phyloP scores from a whole-genome alignment of 2,329 filamentous ascomycete species.

The Phialophora expanda region DNA sequence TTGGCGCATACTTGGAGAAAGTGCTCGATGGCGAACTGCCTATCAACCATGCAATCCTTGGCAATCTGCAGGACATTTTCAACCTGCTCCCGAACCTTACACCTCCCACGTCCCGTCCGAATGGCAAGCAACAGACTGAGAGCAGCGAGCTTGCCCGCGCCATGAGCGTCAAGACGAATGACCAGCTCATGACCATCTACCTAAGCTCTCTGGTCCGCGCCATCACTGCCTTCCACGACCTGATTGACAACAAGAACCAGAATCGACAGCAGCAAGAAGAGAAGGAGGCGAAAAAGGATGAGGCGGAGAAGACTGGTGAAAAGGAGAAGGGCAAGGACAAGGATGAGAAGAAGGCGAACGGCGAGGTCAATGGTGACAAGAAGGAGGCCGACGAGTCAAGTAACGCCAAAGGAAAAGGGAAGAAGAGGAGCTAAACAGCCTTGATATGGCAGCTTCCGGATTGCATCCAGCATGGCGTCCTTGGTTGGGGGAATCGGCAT shows the following conservation, averaged over 20 bases:
- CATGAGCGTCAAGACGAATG: constrained; percentile 99
- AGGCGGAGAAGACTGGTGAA: constrained; percentile 63
- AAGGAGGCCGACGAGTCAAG: constrained; percentile 62
- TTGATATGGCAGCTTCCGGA: not conserved
- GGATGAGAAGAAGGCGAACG: constrained; percentile 58
- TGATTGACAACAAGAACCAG: constrained; percentile 99
- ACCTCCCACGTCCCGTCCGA: constrained; percentile 65
- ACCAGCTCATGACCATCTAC: constrained; percentile 98
- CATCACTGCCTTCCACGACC: constrained; percentile 97
- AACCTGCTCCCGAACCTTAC: constrained; percentile 96
- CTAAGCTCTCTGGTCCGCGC: constrained; percentile 94
- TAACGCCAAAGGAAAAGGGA: constrained; percentile 59
- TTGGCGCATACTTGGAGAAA: constrained; percentile 93
- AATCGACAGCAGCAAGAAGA: constrained; percentile 97
- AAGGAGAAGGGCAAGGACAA: constrained; percentile 67
- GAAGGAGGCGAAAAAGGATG: constrained; percentile 80
- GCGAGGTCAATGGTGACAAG: constrained; percentile 59
- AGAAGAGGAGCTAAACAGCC: constrained; percentile 54
- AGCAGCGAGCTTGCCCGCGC: constrained; percentile 90
- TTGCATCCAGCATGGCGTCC: constrained; percentile 33
- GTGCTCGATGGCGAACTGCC: constrained; percentile 91
- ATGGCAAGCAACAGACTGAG: constrained; percentile 62
- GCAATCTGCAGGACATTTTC: constrained; percentile 98
- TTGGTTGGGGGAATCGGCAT: constrained; percentile 1
- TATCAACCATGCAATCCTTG: constrained; percentile 95